Evolutionary conservation across 306 rosid species (phyloP).

Genomic region (Medicago lupulina): DNA sequence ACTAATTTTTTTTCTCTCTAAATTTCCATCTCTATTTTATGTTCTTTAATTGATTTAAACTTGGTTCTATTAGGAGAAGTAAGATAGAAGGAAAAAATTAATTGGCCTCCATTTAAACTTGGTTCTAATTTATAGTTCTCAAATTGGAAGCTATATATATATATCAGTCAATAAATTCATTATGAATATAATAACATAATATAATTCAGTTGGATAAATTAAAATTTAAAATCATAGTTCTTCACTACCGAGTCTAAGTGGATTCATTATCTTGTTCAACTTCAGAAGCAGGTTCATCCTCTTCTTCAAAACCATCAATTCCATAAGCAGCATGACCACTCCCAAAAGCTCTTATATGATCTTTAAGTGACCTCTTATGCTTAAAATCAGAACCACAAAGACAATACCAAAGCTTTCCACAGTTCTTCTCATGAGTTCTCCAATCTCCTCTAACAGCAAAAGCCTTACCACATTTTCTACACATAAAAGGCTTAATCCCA

Average conservation of each 20-base stretch:
- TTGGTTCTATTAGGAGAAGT: too few species aligned
- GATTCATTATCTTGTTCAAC: constrained; percentile 83
- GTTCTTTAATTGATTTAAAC: too few species aligned
- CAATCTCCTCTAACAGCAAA: constrained; percentile 96
- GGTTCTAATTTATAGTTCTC: background rate
- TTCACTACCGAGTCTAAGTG: constrained; percentile 42
- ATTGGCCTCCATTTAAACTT: constrained; percentile 2
- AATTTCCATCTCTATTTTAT: too few species aligned
- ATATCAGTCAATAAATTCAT: background rate
- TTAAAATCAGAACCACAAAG: constrained; percentile 95
- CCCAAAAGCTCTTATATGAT: constrained; percentile 93
- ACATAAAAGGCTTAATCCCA: constrained; percentile 95
- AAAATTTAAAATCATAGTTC: background rate
- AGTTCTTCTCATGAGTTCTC: constrained; percentile 97
- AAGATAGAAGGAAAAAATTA: background rate
- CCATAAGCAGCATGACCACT: constrained; percentile 91
- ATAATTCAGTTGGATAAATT: background rate
- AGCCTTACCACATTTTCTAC: constrained; percentile 92
- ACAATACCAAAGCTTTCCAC: constrained; percentile 98
- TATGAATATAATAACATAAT: background rate
- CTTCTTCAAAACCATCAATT: constrained; percentile 73
- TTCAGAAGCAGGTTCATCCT: constrained; percentile 95
- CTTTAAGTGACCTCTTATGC: constrained; percentile 95
- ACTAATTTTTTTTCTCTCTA: too few species aligned
- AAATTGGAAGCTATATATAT: background rate